phyloP scores from a whole-genome alignment of 2,329 filamentous ascomycete species.

The Neopestalotiopsis sp. region DNA sequence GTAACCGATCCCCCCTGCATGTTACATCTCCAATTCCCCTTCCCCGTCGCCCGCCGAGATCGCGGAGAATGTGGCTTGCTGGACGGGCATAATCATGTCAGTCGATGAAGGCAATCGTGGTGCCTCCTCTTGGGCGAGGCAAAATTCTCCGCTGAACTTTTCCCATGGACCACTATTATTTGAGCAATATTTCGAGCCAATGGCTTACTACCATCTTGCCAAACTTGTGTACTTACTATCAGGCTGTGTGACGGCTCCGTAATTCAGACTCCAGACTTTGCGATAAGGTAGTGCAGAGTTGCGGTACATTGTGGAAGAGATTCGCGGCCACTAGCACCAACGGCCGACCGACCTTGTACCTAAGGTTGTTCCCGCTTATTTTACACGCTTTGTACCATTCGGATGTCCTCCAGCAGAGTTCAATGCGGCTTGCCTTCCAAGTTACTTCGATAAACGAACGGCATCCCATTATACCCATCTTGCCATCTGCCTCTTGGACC shows the following conservation, averaged over 20 bases:
- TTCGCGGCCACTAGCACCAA: background rate
- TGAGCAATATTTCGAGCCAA: background rate
- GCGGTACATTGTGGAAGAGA: background rate
- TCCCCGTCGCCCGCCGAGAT: background rate
- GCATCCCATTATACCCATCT: background rate
- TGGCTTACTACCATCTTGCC: background rate
- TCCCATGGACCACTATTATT: background rate
- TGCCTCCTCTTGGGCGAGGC: background rate
- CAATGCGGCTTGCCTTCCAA: background rate
- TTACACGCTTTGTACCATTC: background rate
- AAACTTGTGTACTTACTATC: background rate
- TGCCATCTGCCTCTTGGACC: background rate
- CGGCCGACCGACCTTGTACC: background rate
- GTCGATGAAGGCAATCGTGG: background rate
- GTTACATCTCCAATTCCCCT: background rate
- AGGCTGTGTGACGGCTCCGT: background rate
- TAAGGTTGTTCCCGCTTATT: background rate
- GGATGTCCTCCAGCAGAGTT: background rate
- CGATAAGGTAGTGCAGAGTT: too few species aligned
- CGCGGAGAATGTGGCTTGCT: background rate
- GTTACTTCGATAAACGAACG: background rate
- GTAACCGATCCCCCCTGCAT: background rate
- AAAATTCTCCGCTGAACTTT: background rate
- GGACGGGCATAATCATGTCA: background rate
- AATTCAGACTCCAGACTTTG: background rate